Evolutionary conservation across 1,139 yeast species (phyloP), one percentile per base, ranked within the genome.

Genomic region (Geotrichum klebahnii): DNA sequence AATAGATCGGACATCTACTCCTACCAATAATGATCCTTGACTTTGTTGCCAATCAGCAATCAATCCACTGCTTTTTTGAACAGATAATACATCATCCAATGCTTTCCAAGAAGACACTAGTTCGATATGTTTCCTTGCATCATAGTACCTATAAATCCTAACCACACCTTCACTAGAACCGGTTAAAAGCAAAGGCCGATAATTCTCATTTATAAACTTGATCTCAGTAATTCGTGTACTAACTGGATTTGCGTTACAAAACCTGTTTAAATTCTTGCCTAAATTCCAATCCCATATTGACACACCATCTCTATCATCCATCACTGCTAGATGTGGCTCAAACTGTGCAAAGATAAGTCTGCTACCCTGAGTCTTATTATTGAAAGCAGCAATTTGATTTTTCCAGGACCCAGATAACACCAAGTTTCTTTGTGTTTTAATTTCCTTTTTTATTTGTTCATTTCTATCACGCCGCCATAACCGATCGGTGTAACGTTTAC

Each of bases 21-120:
- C 90, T 1, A 88, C 96, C 49, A 92, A 70, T 40, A 92, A 71
- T 0, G 96, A 81, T 0, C 99, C 99, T 56, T 97, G 74, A 44
- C 94, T 84, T 65, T 92, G 99, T 63, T 90, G 97, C 98, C 99
- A 92, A 61, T 92, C 97, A 4, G 92, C 81, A 33, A 89, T 78
- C 48, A 94, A 72, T 2, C 97, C 96, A 19, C 89, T 80, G 48
- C 92, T 79, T 16, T 92, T 85, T 0, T 62, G 61, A 10, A 63
- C 63, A 5, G 96, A 84, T 29, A 88, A 69, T 59, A 90, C 73
- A 65, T 92, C 97, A 0, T 95, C 83, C 52, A 92, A 73, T 0
- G 96, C 97, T 64, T 97, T 78, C 97, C 98, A 94, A 0, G 97
- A 80, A 0, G 96, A 79, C 2, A 89, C 81, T 50, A 87, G 68